Percentiles rank a stretch among this genome's conserved stretches.
phyloP scores from a whole-genome alignment of 2,329 filamentous ascomycete species.

The Arthroderma sp. region DNA sequence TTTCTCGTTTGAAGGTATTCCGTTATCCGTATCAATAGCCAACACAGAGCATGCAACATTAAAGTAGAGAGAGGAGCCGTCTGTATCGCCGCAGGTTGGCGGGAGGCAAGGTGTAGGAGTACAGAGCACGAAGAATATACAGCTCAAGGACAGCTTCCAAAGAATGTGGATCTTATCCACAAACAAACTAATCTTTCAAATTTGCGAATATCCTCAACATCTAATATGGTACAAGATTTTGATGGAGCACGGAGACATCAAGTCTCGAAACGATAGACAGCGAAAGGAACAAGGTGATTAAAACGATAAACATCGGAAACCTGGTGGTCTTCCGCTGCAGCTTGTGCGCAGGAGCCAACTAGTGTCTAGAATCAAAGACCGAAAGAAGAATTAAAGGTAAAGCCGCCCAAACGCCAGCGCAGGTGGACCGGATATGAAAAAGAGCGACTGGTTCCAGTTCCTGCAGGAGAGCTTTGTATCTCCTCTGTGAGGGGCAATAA shows the following conservation, averaged over 20 bases:
- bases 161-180: no score
- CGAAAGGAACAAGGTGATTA: background rate
- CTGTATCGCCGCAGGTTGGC: no score
- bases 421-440: background rate
- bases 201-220: background rate
- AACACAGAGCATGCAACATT: no score
- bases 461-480: background rate
- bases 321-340: background rate
- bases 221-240: slow-evolving; percentile 1
- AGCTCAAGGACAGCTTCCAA: no score
- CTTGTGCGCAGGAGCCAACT: background rate
- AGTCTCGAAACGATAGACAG: background rate
- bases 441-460: background rate
- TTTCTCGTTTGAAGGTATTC: no score
- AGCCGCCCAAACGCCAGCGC: background rate
- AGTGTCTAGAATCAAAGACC: background rate
- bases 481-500: background rate
- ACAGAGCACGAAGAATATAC: no score
- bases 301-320: background rate
- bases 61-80: no score
- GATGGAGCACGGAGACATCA: background rate
- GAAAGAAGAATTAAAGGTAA: background rate
- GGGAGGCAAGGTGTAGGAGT: no score
- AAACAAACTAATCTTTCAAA: background rate
- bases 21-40: no score